phyloP scores from a whole-genome alignment of 495 filamentous ascomycete genomes.

The Annulohypoxylon moriforme region DNA sequence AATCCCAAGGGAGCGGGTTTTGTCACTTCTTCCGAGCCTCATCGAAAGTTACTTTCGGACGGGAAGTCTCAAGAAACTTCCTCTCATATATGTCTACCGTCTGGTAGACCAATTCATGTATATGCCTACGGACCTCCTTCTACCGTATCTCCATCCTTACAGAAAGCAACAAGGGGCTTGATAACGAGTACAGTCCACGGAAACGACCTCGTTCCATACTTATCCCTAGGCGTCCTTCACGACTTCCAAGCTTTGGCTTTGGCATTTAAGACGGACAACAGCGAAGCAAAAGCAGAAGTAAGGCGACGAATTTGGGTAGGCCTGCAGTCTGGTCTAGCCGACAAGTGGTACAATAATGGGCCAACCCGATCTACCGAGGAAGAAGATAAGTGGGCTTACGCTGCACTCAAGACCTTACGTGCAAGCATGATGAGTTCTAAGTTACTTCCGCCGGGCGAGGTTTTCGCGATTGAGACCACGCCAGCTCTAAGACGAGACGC shows the following conservation, averaged over 20 bases:
- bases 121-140: constrained; percentile 83
- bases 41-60: constrained; percentile 56
- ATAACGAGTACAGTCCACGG: constrained; percentile 81
- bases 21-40: constrained; percentile 59
- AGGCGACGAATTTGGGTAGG: constrained; percentile 72
- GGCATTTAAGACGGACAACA: constrained; percentile 76
- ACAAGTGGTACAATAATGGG: constrained; percentile 57
- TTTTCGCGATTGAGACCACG: constrained; percentile 76
- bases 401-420: constrained; percentile 72
- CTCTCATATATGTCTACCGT: constrained; percentile 65
- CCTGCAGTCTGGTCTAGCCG: constrained; percentile 60
- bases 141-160: constrained; percentile 77
- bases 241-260: constrained; percentile 78
- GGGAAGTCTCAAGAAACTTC: constrained; percentile 27
- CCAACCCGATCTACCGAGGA: constrained; percentile 50
- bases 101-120: constrained; percentile 77
- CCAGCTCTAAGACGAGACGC: constrained; percentile 69
- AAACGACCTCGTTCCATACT: constrained; percentile 76
- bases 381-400: constrained; percentile 77
- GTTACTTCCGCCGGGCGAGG: constrained; percentile 79
- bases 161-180: constrained; percentile 76
- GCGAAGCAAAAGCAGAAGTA: constrained; percentile 72
- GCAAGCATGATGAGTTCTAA: constrained; percentile 77
- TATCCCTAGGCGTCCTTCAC: constrained; percentile 79
- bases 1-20: constrained; percentile 56